phyloP scores from a whole-genome alignment of 1,139 yeast species.

The Saccharomyces hybrid region DNA sequence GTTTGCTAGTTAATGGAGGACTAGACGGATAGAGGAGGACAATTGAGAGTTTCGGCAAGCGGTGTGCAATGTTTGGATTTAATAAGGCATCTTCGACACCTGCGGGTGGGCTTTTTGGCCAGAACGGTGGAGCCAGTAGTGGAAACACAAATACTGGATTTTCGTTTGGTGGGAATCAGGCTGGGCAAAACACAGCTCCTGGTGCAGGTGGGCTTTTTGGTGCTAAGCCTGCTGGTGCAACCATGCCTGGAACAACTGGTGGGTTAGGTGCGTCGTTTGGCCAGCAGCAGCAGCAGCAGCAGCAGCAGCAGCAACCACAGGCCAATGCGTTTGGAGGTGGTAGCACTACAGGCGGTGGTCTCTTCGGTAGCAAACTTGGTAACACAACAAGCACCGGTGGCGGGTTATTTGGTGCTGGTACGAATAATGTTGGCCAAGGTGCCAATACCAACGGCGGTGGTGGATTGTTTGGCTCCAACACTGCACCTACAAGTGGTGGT shows the following conservation, averaged over 20 bases:
- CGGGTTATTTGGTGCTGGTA: constrained; percentile 12
- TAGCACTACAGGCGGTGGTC: constrained; percentile 21
- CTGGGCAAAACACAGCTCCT: constrained; percentile 7
- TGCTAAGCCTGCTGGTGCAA: constrained; percentile 3
- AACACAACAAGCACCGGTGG: constrained; percentile 16
- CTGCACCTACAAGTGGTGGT: constrained; percentile 28
- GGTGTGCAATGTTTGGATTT: not conserved
- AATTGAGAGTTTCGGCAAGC: not conserved
- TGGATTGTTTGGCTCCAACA: not conserved
- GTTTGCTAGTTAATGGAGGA: not conserved
- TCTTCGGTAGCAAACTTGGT: constrained; percentile 32
- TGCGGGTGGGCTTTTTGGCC: constrained; percentile 39
- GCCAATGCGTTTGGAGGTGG: not conserved
- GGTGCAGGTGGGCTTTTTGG: constrained; percentile 7
- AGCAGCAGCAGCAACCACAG: not conserved
- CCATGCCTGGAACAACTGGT: constrained; percentile 5
- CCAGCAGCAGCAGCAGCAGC: constrained; percentile 12
- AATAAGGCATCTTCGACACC: constrained; percentile 4
- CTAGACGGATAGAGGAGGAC: not conserved
- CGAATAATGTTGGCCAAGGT: not conserved
- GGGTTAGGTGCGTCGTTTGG: constrained; percentile 17
- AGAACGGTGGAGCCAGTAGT: constrained; percentile 8
- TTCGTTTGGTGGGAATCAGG: constrained; percentile 26
- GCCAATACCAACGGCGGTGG: not conserved
- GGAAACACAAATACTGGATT: constrained; percentile 22